A percentile compares a stretch with the other conserved stretches of the same genome.
phyloP scores from a whole-genome alignment of 2,329 filamentous ascomycete genomes.

The Tolypocladium amazonense region DNA sequence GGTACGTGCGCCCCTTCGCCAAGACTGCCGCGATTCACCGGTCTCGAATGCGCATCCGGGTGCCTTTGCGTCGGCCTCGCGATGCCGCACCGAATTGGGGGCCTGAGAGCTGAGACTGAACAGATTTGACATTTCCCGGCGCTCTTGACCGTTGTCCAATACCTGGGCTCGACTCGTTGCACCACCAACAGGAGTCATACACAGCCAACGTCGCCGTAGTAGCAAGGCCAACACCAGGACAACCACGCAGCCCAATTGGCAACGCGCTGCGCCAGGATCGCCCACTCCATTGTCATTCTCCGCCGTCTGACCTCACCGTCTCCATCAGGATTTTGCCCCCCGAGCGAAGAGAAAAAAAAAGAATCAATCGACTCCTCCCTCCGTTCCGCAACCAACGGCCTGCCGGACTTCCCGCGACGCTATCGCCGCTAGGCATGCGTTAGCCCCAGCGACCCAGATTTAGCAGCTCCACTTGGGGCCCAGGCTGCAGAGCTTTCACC shows the following conservation, averaged over 20 bases:
- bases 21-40: not conserved
- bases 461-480: not conserved
- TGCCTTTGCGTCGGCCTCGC: not conserved
- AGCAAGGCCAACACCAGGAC: not conserved
- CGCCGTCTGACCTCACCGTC: not conserved
- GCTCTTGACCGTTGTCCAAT: not conserved
- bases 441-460: not conserved
- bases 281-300: not conserved
- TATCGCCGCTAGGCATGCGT: not conserved
- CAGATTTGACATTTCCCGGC: not conserved
- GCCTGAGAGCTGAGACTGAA: not conserved
- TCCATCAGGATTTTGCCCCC: not conserved
- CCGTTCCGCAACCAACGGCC: not conserved
- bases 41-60: not conserved
- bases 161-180: not conserved
- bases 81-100: not conserved
- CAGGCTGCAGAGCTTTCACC: conserved; percentile 1
- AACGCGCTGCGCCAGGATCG: not conserved
- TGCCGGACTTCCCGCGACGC: conserved; percentile 1
- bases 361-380: not conserved
- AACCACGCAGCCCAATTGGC: not conserved
- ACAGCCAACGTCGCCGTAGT: not conserved
- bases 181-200: not conserved
- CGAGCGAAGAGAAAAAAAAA: not conserved
- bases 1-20: not conserved